phyloP scores from a whole-genome alignment of 495 filamentous ascomycete genomes.

The Aspergillus indologenus region DNA sequence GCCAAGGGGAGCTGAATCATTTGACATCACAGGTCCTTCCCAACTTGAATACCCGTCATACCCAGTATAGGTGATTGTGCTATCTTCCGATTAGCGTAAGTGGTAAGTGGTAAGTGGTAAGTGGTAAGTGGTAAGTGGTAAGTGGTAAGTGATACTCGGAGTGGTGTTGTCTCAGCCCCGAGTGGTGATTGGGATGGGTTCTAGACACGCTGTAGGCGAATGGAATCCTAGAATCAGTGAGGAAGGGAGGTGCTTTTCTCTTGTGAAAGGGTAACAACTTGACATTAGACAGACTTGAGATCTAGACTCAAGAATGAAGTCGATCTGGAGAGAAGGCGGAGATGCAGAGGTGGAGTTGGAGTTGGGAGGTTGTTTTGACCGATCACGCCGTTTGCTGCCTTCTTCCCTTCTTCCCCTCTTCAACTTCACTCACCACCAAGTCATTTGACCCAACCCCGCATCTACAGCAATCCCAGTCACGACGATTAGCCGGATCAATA shows the following conservation, averaged over 20 bases:
- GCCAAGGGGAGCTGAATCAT: neutral
- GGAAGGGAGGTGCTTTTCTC: neutral
- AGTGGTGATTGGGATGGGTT: too few relatives aligned
- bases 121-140: too few relatives aligned
- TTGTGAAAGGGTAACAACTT: neutral
- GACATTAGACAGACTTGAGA: neutral
- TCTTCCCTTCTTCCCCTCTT: neutral
- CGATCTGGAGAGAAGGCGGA: neutral
- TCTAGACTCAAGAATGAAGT: neutral
- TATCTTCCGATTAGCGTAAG: too few relatives aligned
- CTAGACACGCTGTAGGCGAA: neutral
- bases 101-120: too few relatives aligned
- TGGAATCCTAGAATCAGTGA: neutral
- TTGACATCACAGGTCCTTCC: neutral
- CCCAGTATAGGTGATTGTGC: neutral
- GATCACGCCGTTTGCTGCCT: neutral
- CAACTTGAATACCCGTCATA: neutral
- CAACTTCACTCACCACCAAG: neutral
- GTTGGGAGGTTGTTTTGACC: neutral
- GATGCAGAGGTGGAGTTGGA: neutral
- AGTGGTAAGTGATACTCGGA: too few relatives aligned
- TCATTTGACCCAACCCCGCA: neutral
- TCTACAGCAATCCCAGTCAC: neutral
- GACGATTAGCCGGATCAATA: conserved; percentile 3
- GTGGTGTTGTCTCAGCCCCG: too few relatives aligned